Base-by-base conservation (phyloP, 129 eudicot genomes). In the Centella asiatica region DNA sequence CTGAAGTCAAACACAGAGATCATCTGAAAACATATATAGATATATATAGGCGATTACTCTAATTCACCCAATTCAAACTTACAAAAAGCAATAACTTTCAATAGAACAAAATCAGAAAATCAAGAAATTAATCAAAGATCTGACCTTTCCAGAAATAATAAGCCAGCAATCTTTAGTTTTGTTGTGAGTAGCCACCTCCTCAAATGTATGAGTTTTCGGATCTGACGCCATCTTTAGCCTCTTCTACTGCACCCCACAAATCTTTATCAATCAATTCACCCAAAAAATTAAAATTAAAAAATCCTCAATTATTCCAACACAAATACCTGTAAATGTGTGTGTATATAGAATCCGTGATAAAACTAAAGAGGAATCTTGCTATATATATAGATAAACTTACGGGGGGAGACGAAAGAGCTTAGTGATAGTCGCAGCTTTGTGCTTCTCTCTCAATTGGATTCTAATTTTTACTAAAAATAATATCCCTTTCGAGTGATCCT, bases 81-180 rank as follows among this genome's bases (percentile, higher is more conserved):
- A 13, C 1, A 56, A 31, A 9, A 8, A 5, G 8, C 13, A 55
- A 17, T 0, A 56, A 18, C 17, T 8, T 44, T 29, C 42, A 56
- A n/a, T 2, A n/a, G 15, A 0, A 39, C 34, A 44, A 22, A 46
- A 49, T 28, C 6, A 53, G n/a, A 67, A n/a, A 42, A 17, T 25
- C 51, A 55, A 57, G 59, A 26, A 18, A 26, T 4, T 5, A 33
- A 24, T 27, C 18, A 19, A 40, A 56, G 68, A 89, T 60, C 79
- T 50, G 53, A 89, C 97, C 95, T 90, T 90, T 71, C 95, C 97
- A 42, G 80, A 65, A 56, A 90, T 83, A 48, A 90, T 53, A 25
- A 90, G 73, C 97, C 97, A 90, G 44, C 97, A 90, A 64, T 90
- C 97, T 47, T 83, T 82, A 19, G 78, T 77, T 55, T 68, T 76